Evolutionary conservation across 129 eudicot genomes (phyloP).

Genomic region (Tagetes erecta): DNA sequence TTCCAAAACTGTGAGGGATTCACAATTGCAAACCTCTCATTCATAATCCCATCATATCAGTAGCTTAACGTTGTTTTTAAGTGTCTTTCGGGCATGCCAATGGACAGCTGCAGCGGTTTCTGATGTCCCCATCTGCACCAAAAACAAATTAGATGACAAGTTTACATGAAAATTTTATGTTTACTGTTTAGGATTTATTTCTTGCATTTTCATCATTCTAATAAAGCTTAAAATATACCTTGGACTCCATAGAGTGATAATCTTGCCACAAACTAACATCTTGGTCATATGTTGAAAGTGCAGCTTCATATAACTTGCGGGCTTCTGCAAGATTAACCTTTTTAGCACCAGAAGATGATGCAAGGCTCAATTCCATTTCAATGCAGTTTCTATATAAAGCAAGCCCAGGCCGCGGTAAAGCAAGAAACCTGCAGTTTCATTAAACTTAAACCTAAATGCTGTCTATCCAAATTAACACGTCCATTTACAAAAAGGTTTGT

Average conservation of each 20-base stretch:
- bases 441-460: not conserved
- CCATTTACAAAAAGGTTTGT: not conserved
- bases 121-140: constrained; percentile 82
- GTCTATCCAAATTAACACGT: not conserved
- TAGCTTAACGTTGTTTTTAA: constrained; percentile 39
- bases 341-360: constrained; percentile 52
- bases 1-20: constrained; percentile 41
- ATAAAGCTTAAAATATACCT: constrained; percentile 41
- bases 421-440: constrained; percentile 56
- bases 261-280: constrained; percentile 79
- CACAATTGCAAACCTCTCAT: constrained; percentile 25
- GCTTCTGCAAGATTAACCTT: constrained; percentile 50
- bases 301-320: constrained; percentile 69
- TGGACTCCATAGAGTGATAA: constrained; percentile 71
- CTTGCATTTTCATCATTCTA: not conserved
- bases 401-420: constrained; percentile 86
- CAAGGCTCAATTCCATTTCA: constrained; percentile 69
- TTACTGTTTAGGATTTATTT: not conserved
- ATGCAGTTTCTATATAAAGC: constrained; percentile 63
- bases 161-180: not conserved
- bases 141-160: not conserved
- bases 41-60: constrained; percentile 27
- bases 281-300: constrained; percentile 73
- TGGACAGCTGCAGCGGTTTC: constrained; percentile 78
- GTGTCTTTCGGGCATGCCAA: constrained; percentile 79